Base-by-base conservation (phyloP, 208 protist species). In the Blechomonas ayalai region DNA sequence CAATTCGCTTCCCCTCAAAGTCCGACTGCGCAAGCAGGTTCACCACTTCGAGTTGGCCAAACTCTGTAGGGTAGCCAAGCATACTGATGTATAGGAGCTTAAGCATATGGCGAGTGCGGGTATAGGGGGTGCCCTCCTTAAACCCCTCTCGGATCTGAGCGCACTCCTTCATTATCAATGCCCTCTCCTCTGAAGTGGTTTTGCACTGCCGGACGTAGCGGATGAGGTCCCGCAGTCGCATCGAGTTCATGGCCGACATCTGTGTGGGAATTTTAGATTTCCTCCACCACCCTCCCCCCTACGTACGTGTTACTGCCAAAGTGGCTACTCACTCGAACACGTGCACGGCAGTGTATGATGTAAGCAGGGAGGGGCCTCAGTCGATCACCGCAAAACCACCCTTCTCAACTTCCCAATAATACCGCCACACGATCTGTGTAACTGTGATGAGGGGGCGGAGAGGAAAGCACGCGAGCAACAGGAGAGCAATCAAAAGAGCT, bases 51-150 rank as follows among this genome's bases (percentile, higher is more conserved):
- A 99, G 95, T 68, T 99, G 96, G 0, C 98, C 98, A 82, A 99
- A 99, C 68, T 99, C 98, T 2, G 99, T 87, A 3, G 99, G 93
- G 68, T 99, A 99, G 13, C 98, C 99, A 0, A 99, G 75, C 78
- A 99, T 98, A 53, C 91, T 94, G 48, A 99, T 99, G 76, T 99
- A 99, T 0, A 99, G 67, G 23, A 99, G 81, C 70, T 99, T 99
- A 18, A 94, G 61, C 62, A 99, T 98, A 76, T 99, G 99, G 43
- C 97, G 92, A n/a, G 90, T 89, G 4, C 98, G 77, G 27, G 95
- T 74, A 34, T 93, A 83, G 26, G 83, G 65, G 22, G 97, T 91
- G 41, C 88, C 94, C 19, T 95, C 84, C 40, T 88, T 90, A 36
- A 98, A 96, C 2, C 76, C 72, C 16, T 96, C 95, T 24, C 96